Evolutionary conservation across 2,329 filamentous ascomycete species (phyloP).

Genomic region (Epichloe hybrida): DNA sequence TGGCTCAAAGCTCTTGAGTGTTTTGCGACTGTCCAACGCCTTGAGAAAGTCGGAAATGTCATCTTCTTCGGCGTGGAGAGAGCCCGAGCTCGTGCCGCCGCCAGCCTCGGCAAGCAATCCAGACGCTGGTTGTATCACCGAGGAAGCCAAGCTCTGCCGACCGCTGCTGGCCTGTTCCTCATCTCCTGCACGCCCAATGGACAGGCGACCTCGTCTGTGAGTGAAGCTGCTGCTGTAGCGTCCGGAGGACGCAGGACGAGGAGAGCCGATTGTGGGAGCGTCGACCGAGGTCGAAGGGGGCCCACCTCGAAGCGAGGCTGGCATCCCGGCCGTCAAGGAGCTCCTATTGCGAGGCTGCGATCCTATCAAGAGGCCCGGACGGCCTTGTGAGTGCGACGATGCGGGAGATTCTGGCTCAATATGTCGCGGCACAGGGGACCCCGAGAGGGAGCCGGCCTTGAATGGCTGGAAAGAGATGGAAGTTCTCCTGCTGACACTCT

Average conservation of each 20-base stretch:
- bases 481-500: conserved; percentile 53
- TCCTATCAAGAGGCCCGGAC: conserved; percentile 30
- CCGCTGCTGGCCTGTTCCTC: conserved; percentile 71
- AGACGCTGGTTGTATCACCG: conserved; percentile 59
- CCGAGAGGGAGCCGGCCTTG: conserved; percentile 89
- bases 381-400: conserved; percentile 40
- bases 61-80: conserved; percentile 66
- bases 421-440: conserved; percentile 52
- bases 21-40: conserved; percentile 74
- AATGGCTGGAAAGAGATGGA: conserved; percentile 92
- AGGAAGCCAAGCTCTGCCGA: conserved; percentile 62
- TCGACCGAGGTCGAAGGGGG: conserved; percentile 48
- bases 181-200: conserved; percentile 53
- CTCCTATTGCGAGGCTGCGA: conserved; percentile 50
- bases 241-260: conserved; percentile 62
- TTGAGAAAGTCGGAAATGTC: conserved; percentile 91
- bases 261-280: conserved; percentile 59
- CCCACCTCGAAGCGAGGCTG: conserved; percentile 55
- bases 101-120: conserved; percentile 62
- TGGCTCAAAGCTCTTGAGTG: conserved; percentile 64
- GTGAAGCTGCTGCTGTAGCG: conserved; percentile 92
- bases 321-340: conserved; percentile 62
- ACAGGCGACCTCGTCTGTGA: conserved; percentile 65
- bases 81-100: conserved; percentile 52
- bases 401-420: conserved; percentile 37